These are phyloP conservation scores for Aspergillus pseudoviridinutans DNA, from an alignment of 2,329 filamentous ascomycete genomes.

Conservation along the genomic window DNA sequence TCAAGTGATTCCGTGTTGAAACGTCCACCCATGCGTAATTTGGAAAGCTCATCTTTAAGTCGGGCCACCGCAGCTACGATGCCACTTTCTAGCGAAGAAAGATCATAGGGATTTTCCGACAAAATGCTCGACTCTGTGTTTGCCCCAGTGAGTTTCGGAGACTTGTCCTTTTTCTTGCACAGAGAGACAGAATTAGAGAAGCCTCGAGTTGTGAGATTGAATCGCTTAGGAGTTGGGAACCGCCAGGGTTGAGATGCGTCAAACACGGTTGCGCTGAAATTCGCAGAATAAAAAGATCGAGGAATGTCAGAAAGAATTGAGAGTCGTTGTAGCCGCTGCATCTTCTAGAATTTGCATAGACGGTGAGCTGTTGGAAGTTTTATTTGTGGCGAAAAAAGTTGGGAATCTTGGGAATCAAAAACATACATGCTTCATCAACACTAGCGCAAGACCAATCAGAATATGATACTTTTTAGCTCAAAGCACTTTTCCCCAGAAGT, in stretches of 20 bases:
- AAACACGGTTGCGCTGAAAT: background rate
- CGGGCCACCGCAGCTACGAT: slow-evolving; percentile 54
- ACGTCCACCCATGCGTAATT: slow-evolving; percentile 58
- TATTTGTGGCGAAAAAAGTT: background rate
- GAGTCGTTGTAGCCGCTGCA: background rate
- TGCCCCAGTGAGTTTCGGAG: slow-evolving; percentile 41
- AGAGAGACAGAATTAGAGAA: slow-evolving; percentile 44
- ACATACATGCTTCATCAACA: background rate
- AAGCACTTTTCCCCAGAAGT: background rate
- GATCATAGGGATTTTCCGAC: slow-evolving; percentile 57
- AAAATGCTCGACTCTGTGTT: slow-evolving; percentile 27
- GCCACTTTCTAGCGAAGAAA: slow-evolving; percentile 53
- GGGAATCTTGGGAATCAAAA: background rate
- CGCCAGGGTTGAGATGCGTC: background rate
- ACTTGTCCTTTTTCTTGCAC: slow-evolving; percentile 54
- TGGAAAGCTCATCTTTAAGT: slow-evolving; percentile 59
- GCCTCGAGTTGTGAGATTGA: slow-evolving; percentile 3
- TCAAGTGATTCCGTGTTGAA: slow-evolving; percentile 62
- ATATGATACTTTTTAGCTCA: background rate
- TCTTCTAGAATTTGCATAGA: background rate
- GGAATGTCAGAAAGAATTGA: background rate
- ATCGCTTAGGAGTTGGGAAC: background rate
- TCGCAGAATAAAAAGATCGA: background rate
- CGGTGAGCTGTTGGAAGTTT: background rate
- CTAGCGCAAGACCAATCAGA: background rate